These are phyloP conservation scores for Geotrichum bryndzae DNA, from an alignment of 1,139 yeast genomes.

Conservation along the genomic window DNA sequence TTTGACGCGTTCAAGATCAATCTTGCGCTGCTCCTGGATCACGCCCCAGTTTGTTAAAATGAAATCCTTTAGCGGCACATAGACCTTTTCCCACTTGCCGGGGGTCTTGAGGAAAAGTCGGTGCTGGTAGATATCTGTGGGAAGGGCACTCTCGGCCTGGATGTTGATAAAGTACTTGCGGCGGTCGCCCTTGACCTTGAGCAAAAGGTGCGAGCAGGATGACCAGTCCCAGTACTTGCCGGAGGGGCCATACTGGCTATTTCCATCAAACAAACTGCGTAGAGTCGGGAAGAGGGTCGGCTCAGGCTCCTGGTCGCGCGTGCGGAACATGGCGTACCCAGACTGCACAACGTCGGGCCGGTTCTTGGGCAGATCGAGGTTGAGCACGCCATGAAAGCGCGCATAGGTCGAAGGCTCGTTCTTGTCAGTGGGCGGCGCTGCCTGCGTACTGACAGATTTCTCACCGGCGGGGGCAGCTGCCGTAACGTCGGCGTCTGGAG, in stretches of 20 bases:
- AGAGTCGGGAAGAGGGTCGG: constrained; percentile 24
- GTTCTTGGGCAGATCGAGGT: constrained; percentile 66
- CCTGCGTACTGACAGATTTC: not conserved
- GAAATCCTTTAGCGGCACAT: constrained; percentile 69
- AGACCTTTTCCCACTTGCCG: constrained; percentile 80
- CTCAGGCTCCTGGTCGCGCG: constrained; percentile 45
- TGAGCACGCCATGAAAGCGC: constrained; percentile 64
- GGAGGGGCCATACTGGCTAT: constrained; percentile 21
- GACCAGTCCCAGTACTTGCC: constrained; percentile 54
- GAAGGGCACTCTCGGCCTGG: constrained; percentile 72
- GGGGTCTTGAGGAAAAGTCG: constrained; percentile 66
- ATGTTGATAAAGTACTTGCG: constrained; percentile 73
- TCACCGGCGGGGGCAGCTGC: not conserved
- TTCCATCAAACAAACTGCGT: constrained; percentile 29
- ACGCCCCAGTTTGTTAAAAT: constrained; percentile 80
- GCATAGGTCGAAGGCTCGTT: constrained; percentile 1
- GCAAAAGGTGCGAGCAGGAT: constrained; percentile 50
- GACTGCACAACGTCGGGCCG: constrained; percentile 63
- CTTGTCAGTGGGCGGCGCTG: not conserved
- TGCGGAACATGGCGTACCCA: constrained; percentile 86
- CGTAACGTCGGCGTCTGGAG: constrained; percentile 20
- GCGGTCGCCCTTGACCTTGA: constrained; percentile 69
- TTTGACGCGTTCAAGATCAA: constrained; percentile 61
- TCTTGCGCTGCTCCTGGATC: constrained; percentile 60
- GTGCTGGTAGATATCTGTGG: constrained; percentile 79